Percentiles rank a stretch among this genome's conserved stretches.
Conservation (phyloP, 108 stramenopile genomes). For the Fragilaria crotonensis region DNA sequence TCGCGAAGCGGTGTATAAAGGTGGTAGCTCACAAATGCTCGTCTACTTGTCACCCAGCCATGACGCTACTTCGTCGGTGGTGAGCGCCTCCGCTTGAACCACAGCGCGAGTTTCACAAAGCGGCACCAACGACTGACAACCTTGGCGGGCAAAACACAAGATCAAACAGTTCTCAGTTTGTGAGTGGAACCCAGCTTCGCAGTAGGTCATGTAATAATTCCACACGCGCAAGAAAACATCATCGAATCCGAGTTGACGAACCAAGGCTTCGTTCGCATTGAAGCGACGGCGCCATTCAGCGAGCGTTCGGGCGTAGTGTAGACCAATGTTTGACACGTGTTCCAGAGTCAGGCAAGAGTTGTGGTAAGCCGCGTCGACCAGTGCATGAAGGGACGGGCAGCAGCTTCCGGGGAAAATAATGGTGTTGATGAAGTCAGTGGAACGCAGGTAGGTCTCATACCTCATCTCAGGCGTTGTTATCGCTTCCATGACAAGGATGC, state of each 20-base stretch:
- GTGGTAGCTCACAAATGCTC: too few species aligned
- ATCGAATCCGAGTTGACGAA: conserved; percentile 85
- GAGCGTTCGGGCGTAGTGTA: conserved; percentile 94
- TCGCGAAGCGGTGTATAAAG: too few species aligned
- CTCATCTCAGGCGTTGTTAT: conserved; percentile 95
- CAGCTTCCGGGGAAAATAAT: conserved; percentile 94
- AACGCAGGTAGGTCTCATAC: conserved; percentile 80
- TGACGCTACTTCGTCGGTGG: conserved; percentile 35
- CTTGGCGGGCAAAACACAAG: conserved; percentile 69
- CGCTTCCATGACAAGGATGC: conserved; percentile 92
- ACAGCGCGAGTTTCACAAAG: conserved; percentile 56
- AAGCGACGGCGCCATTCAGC: conserved; percentile 92
- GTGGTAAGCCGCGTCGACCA: conserved; percentile 81
- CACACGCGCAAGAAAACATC: conserved; percentile 89
- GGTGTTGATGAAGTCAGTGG: conserved; percentile 95
- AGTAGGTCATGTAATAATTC: conserved; percentile 95
- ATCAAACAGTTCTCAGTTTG: conserved; percentile 74
- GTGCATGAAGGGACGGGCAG: conserved; percentile 82
- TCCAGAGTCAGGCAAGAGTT: conserved; percentile 74
- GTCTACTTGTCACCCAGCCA: too few species aligned
- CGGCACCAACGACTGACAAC: conserved; percentile 50
- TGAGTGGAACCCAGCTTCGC: conserved; percentile 90
- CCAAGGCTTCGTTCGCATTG: conserved; percentile 53
- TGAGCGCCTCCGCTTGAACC: conserved; percentile 43
- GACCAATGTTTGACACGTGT: conserved; percentile 85